Evolutionary conservation across 2,329 filamentous ascomycete genomes (phyloP).

Genomic region (Fusarium sp.): DNA sequence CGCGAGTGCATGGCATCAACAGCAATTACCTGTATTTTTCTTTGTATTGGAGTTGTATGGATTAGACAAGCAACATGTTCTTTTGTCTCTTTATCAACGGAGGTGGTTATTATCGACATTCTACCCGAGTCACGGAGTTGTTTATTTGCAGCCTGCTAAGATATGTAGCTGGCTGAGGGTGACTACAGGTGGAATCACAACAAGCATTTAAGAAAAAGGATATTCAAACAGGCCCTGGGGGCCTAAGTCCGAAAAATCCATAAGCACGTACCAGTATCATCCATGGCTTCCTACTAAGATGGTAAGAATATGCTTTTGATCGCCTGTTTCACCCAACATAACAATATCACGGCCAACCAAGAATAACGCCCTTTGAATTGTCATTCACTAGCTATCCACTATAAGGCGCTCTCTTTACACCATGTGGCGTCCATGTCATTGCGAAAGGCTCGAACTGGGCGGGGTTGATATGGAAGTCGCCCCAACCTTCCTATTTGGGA

Average conservation of each 20-base stretch:
- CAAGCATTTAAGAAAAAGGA: neutral
- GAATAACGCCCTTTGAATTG: neutral
- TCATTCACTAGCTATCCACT: neutral
- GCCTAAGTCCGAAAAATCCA: neutral
- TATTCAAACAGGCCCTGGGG: neutral
- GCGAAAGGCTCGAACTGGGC: neutral
- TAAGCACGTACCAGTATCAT: neutral
- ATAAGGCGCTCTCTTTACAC: neutral
- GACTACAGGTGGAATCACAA: neutral
- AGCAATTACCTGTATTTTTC: conserved; percentile 12
- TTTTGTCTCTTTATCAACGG: neutral
- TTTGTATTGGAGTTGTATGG: conserved; percentile 17
- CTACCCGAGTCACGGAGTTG: neutral
- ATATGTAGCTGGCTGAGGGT: neutral
- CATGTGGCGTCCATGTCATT: neutral
- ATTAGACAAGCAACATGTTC: neutral
- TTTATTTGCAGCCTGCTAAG: no score
- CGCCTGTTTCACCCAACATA: neutral
- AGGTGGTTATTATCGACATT: neutral
- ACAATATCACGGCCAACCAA: neutral
- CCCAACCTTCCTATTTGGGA: neutral
- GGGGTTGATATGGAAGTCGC: neutral
- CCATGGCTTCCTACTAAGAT: neutral
- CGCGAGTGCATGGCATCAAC: conserved; percentile 4
- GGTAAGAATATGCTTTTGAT: neutral